Evolutionary conservation across 2,329 filamentous ascomycete species (phyloP).

Genomic region (Talaromyces atroroseus): DNA sequence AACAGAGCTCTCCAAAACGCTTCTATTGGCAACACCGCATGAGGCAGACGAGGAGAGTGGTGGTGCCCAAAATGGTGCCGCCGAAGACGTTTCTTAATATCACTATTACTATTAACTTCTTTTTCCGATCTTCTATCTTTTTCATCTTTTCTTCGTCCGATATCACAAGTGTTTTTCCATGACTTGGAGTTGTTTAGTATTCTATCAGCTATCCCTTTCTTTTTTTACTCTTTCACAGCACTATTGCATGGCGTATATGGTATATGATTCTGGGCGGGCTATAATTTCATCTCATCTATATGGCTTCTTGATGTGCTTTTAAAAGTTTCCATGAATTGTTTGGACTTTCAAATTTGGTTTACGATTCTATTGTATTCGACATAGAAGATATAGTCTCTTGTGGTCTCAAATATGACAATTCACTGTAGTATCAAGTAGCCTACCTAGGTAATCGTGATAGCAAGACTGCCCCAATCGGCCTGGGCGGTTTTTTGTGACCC

Average conservation of each 20-base stretch:
- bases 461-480: background rate
- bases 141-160: background rate
- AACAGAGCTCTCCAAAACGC: slow-evolving; percentile 30
- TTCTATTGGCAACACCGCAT: slow-evolving; percentile 16
- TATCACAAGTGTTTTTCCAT: slow-evolving; percentile 1
- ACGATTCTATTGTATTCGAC: background rate
- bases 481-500: too few species aligned
- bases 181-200: background rate
- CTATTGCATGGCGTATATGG: slow-evolving; percentile 1
- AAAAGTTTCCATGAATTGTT: background rate
- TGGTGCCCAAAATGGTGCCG: slow-evolving; percentile 12
- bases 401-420: background rate
- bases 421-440: too few species aligned
- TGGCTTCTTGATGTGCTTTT: background rate
- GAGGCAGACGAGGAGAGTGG: slow-evolving; percentile 11
- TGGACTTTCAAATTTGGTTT: background rate
- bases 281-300: background rate
- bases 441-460: too few species aligned
- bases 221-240: background rate
- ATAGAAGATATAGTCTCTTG: background rate
- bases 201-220: background rate
- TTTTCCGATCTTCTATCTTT: background rate
- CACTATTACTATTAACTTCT: background rate
- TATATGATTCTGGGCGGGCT: background rate
- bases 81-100: slow-evolving; percentile 7